Percentiles rank a stretch among this genome's conserved stretches.
phyloP scores from a whole-genome alignment of 2,329 filamentous ascomycete species.

The Fusarium sp. region DNA sequence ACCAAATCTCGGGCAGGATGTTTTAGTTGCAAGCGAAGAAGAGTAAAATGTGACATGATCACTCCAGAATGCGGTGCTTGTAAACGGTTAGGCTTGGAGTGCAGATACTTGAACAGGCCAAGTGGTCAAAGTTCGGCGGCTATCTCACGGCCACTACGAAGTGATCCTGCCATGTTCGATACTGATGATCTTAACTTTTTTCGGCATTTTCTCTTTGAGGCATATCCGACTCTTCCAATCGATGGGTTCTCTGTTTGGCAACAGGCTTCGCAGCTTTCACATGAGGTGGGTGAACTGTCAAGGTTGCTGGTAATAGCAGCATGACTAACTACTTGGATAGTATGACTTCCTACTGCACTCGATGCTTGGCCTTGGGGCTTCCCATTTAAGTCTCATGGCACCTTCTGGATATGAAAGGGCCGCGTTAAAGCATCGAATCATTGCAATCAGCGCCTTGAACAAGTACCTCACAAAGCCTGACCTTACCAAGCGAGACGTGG shows the following conservation, averaged over 20 bases:
- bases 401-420: slow-evolving; percentile 42
- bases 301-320: neutral
- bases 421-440: slow-evolving; percentile 55
- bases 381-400: slow-evolving; percentile 53
- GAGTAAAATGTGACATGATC: slow-evolving; percentile 61
- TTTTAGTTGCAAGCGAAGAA: slow-evolving; percentile 53
- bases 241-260: slow-evolving; percentile 55
- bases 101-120: slow-evolving; percentile 50
- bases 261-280: slow-evolving; percentile 55
- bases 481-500: slow-evolving; percentile 51
- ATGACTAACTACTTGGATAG: slow-evolving; percentile 34
- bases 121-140: neutral
- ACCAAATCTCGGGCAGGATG: slow-evolving; percentile 54
- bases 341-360: slow-evolving; percentile 59
- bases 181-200: slow-evolving; percentile 65
- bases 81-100: slow-evolving; percentile 53
- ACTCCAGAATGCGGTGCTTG: slow-evolving; percentile 55
- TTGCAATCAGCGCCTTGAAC: slow-evolving; percentile 56
- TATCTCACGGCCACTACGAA: slow-evolving; percentile 36
- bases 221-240: slow-evolving; percentile 58
- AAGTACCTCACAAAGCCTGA: slow-evolving; percentile 49
- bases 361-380: slow-evolving; percentile 58
- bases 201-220: slow-evolving; percentile 64
- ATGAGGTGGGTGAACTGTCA: slow-evolving; percentile 49
- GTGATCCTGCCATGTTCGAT: slow-evolving; percentile 52